Evolutionary conservation across 768 basidiomycete species (phyloP).

Genomic region (Pulveroboletus ravenelii): DNA sequence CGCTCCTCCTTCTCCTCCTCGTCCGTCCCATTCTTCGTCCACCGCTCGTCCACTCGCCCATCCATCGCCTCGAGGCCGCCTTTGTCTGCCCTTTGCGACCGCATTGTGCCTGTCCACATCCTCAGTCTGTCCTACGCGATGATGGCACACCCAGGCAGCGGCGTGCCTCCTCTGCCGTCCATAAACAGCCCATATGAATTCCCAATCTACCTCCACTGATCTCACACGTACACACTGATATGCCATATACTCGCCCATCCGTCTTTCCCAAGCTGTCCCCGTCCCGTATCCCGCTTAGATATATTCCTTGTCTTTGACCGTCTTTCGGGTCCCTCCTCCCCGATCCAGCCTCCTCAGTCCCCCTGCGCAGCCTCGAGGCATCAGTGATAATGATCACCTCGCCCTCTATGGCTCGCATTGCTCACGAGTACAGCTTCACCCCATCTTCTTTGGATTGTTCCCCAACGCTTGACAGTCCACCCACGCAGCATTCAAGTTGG

Average conservation of each 20-base stretch:
- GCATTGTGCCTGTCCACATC: background rate
- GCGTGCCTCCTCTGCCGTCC: conserved; percentile 7
- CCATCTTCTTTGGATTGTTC: conserved; percentile 5
- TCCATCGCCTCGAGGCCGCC: conserved; percentile 3
- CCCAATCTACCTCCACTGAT: background rate
- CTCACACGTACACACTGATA: conserved; percentile 3
- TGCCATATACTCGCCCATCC: background rate
- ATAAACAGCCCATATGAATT: background rate
- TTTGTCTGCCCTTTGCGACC: background rate
- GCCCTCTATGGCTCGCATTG: conserved; percentile 3
- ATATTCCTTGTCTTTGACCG: background rate
- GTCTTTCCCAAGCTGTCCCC: conserved; percentile 8
- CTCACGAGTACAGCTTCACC: conserved; percentile 5
- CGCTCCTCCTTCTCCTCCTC: background rate
- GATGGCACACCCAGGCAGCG: background rate
- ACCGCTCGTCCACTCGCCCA: background rate
- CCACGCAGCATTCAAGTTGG: background rate
- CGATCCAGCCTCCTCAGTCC: conserved; percentile 8
- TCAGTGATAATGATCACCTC: conserved; percentile 26
- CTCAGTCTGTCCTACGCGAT: background rate
- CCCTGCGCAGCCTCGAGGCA: conserved; percentile 24
- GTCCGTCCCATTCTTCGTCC: background rate
- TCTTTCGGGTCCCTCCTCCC: conserved; percentile 11
- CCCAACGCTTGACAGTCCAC: background rate
- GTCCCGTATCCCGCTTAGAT: conserved; percentile 1